A percentile compares a stretch with the other conserved stretches of the same genome.
Conservation (phyloP, 2,329 filamentous ascomycete species). For the Fusarium paranaense region DNA sequence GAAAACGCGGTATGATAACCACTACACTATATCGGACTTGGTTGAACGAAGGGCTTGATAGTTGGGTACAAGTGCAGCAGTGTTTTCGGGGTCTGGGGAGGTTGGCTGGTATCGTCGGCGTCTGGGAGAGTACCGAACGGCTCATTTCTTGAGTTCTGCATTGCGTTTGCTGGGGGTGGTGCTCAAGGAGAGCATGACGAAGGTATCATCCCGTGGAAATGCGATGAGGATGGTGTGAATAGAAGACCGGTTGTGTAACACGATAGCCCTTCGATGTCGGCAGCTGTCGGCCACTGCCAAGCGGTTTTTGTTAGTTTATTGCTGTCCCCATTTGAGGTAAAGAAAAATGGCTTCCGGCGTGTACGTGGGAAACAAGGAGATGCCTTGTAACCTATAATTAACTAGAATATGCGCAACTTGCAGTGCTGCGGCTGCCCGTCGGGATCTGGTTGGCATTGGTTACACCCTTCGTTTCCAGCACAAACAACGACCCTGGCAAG, state of each 20-base stretch:
- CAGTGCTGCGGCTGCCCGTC: neutral
- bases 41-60: neutral
- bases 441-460: neutral
- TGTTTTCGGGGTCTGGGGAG: neutral
- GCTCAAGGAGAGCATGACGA: neutral
- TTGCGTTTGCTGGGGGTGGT: neutral
- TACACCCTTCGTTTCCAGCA: neutral
- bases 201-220: neutral
- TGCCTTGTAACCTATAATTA: neutral
- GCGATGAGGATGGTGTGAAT: neutral
- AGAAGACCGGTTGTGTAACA: neutral
- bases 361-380: neutral
- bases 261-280: neutral
- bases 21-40: slow-evolving; percentile 39
- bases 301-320: neutral
- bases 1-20: slow-evolving; percentile 42
- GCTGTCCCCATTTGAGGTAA: no score
- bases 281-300: neutral
- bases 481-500: neutral
- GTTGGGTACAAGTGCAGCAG: neutral
- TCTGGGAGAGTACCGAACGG: neutral
- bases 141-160: neutral
- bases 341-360: neutral
- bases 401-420: neutral
- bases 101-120: neutral